phyloP scores from a whole-genome alignment of 176 grass and related monocot species.

The Musa itinerans region DNA sequence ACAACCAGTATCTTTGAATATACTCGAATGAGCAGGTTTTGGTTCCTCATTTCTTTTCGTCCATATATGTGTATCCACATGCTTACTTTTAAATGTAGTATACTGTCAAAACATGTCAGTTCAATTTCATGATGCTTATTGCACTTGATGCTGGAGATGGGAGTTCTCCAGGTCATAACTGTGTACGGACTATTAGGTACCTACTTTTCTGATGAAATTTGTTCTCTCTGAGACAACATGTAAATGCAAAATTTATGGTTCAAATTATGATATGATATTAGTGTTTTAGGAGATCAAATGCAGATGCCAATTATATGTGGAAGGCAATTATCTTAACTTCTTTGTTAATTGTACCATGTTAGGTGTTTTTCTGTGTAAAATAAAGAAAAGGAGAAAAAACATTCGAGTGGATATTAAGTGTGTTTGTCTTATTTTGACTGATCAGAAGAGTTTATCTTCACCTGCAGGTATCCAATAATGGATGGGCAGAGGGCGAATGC shows the following conservation, averaged over 20 bases:
- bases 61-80: not conserved
- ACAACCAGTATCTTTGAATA: not conserved
- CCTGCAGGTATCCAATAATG: conserved; percentile 61
- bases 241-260: too few relatives aligned
- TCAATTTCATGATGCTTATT: too few relatives aligned
- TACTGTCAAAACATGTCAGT: too few relatives aligned
- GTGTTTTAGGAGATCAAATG: too few relatives aligned
- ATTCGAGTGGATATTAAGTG: too few relatives aligned
- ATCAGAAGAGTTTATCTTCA: not conserved
- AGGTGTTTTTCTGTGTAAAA: not conserved
- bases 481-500: conserved; percentile 96
- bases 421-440: not conserved
- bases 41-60: not conserved
- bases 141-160: too few relatives aligned
- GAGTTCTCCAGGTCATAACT: too few relatives aligned
- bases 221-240: too few relatives aligned
- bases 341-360: not conserved
- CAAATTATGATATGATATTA: too few relatives aligned
- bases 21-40: not conserved
- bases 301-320: not conserved
- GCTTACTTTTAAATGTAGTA: not conserved
- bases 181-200: too few relatives aligned
- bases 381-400: not conserved
- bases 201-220: not conserved
- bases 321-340: not conserved